A percentile compares a stretch with the other conserved stretches of the same genome.
Evolutionary conservation across 1,284 basidiomycete genomes (phyloP).

Genomic region (Sanguinoderma infundibulare): DNA sequence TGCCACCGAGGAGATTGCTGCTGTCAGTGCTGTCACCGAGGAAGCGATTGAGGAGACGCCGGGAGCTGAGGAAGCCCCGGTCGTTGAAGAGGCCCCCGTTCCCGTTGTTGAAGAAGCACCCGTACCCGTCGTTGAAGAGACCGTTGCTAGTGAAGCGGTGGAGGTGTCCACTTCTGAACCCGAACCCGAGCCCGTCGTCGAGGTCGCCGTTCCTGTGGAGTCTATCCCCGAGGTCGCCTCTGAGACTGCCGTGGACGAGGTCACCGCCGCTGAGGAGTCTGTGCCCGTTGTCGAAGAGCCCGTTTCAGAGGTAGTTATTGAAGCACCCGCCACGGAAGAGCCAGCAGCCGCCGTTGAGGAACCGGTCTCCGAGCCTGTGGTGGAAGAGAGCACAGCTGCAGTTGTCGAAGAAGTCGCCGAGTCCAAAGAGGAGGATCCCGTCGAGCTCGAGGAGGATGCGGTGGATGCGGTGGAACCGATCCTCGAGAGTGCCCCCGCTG

Average conservation of each 20-base stretch:
- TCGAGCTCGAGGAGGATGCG: neutral
- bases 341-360: neutral
- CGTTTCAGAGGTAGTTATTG: neutral
- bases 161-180: neutral
- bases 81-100: slow-evolving; percentile 1
- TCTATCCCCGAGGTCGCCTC: neutral
- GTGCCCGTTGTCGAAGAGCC: neutral
- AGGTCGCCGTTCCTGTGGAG: neutral
- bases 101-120: neutral
- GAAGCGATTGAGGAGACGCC: neutral
- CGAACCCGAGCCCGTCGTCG: neutral
- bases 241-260: neutral
- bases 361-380: neutral
- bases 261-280: neutral
- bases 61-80: slow-evolving; percentile 3
- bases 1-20: slow-evolving; percentile 1
- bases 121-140: neutral
- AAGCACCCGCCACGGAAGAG: neutral
- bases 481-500: neutral
- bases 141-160: neutral
- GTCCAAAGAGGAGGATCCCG: neutral
- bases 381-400: neutral
- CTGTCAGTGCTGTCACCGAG: neutral
- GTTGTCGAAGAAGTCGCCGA: neutral
- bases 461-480: too few species aligned